Evolutionary conservation across 208 protist species (phyloP), one percentile per base, ranked within the genome.

Genomic region (Leishmania braziliensis): DNA sequence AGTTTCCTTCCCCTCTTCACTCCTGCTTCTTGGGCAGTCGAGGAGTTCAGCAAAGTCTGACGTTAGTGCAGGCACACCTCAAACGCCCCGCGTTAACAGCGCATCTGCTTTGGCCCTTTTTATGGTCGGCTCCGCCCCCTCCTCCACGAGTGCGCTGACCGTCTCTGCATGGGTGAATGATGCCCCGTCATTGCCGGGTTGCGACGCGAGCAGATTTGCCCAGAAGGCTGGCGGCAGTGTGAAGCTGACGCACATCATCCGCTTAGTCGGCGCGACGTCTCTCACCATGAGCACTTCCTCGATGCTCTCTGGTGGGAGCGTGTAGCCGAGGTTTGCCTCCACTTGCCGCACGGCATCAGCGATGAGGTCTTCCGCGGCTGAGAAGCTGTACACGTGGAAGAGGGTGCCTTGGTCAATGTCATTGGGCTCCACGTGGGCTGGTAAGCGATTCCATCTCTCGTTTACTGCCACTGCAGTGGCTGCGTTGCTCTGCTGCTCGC

Each of bases 181-280:
- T 8, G 36, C 26, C 9, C 3, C 36, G 23, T 80, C 68, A 10
- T 72, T 75, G 14, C 63, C 18, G 1, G 62, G 26, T 9, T 2
- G 29, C 65, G 72, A 63, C 8, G 70, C 71, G 39, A 58, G 26
- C 65, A 91, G 76, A 4, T 75, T 39, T 0, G 68, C 46, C 93
- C 92, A 97, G 77, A 95, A 94, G 1, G 84, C 85, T 26, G 85
- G 80, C 0, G 97, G 96, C 12, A 99, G 92, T 12, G 79, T 94
- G 77, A 99, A 99, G 76, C 92, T 95, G 43, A 99, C 91, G 75
- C 98, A 98, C 29, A 99, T 91, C 98, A 99, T 99, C 18, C 93
- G 80, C 80, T 99, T 99, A 36, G 92, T 93, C 50, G 98, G 98
- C 6, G 98, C 94, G 9, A 99, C 97, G 88, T 99, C 93, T 50